phyloP scores from a whole-genome alignment of 441 rosid genomes.

The Jatropha podagrica region DNA sequence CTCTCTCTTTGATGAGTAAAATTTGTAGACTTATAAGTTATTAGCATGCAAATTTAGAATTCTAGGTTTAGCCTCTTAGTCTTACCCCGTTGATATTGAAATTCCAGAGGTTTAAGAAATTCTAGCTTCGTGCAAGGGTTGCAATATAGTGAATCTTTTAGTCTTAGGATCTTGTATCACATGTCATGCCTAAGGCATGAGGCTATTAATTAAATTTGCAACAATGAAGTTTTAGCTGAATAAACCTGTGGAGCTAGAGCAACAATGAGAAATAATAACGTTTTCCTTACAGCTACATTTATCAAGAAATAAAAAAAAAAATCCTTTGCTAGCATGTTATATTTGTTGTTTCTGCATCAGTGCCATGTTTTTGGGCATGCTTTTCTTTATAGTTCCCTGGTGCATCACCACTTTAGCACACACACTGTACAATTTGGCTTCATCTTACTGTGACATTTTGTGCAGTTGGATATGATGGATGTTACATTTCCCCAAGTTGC shows the following conservation, averaged over 20 bases:
- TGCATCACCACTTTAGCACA: not conserved
- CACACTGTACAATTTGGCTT: constrained; percentile 2
- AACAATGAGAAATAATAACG: not conserved
- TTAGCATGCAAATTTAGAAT: not conserved
- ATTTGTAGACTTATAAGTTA: not conserved
- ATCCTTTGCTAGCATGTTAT: not conserved
- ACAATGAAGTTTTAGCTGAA: not conserved
- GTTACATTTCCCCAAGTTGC: constrained; percentile 59
- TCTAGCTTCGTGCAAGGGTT: too few species aligned
- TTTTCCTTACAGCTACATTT: not conserved
- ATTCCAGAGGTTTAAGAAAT: not conserved
- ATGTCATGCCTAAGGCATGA: not conserved
- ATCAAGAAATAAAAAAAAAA: not conserved
- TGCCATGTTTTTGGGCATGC: not conserved
- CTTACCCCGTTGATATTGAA: not conserved
- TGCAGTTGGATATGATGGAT: constrained; percentile 71
- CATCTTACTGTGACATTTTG: constrained; percentile 22
- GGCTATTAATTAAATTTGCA: constrained; percentile 5
- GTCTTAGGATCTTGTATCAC: not conserved
- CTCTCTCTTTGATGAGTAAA: not conserved
- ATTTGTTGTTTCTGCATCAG: not conserved
- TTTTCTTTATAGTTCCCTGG: not conserved
- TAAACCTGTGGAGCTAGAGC: not conserved
- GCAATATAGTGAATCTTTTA: not conserved
- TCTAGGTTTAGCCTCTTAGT: not conserved